Conservation (phyloP, 1,139 yeast genomes). For the Spathaspora sp. region DNA sequence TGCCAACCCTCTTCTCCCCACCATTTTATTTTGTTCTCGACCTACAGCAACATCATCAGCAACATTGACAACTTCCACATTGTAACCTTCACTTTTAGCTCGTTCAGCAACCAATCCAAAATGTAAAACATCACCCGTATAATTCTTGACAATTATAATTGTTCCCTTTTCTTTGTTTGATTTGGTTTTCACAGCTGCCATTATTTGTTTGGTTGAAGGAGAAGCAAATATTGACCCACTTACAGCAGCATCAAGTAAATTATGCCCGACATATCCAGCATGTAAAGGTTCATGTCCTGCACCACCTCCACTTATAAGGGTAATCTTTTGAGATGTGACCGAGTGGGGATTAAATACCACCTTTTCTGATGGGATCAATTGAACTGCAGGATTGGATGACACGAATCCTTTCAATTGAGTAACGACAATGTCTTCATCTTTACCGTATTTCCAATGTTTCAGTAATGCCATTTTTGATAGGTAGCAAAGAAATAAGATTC, state of each 20-base stretch:
- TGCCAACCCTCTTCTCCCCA: slow-evolving; percentile 91
- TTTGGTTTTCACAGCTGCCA: slow-evolving; percentile 66
- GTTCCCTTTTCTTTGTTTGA: slow-evolving; percentile 60
- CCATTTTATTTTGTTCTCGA: slow-evolving; percentile 78
- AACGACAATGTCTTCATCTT: slow-evolving; percentile 57
- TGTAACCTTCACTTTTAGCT: slow-evolving; percentile 72
- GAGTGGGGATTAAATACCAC: slow-evolving; percentile 54
- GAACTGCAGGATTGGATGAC: slow-evolving; percentile 64
- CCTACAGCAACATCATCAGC: slow-evolving; percentile 96
- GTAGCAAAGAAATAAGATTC: neutral
- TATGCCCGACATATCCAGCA: slow-evolving; percentile 86
- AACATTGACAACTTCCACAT: slow-evolving; percentile 69
- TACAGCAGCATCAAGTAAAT: slow-evolving; percentile 82
- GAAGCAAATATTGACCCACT: slow-evolving; percentile 89
- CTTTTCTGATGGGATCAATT: slow-evolving; percentile 63
- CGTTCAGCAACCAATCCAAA: slow-evolving; percentile 90
- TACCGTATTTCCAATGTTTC: slow-evolving; percentile 53
- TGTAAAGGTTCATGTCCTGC: slow-evolving; percentile 95
- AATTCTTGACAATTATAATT: slow-evolving; percentile 78
- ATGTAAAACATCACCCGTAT: slow-evolving; percentile 91
- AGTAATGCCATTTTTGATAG: slow-evolving; percentile 16
- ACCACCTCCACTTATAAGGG: slow-evolving; percentile 88
- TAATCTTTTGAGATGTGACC: slow-evolving; percentile 51
- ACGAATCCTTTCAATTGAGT: slow-evolving; percentile 68
- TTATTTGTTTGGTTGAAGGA: slow-evolving; percentile 85